These are phyloP conservation scores for Silene uniflora DNA, from an alignment of 148 eudicot species.

Conservation along the genomic window DNA sequence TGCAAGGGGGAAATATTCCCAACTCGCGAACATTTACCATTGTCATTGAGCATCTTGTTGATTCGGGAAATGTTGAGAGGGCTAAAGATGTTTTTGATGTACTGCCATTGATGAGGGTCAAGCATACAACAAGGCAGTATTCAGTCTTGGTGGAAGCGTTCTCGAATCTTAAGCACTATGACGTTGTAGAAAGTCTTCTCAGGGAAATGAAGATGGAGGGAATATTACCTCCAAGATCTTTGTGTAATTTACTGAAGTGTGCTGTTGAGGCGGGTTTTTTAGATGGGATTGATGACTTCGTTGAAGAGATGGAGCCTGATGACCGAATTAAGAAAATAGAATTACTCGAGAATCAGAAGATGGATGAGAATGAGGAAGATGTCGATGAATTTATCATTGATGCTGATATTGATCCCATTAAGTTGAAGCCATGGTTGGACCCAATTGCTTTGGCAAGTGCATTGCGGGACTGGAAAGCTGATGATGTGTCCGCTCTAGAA, in stretches of 20 bases:
- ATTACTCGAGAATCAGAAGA: constrained; percentile 22
- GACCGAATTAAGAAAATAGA: constrained; percentile 52
- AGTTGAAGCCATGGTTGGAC: constrained; percentile 87
- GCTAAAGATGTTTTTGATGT: constrained; percentile 51
- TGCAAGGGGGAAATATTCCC: constrained; percentile 64
- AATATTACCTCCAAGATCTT: constrained; percentile 62
- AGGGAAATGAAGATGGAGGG: too few species aligned
- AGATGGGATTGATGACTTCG: constrained; percentile 44
- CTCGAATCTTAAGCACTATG: constrained; percentile 35
- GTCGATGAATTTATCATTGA: constrained; percentile 19
- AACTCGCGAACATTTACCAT: constrained; percentile 78
- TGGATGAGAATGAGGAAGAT: constrained; percentile 38
- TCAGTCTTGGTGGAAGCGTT: constrained; percentile 61
- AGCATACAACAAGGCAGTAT: too few species aligned
- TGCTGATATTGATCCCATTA: constrained; percentile 33
- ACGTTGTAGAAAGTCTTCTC: constrained; percentile 54
- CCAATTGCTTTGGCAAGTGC: constrained; percentile 84
- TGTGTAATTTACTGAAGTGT: constrained; percentile 48
- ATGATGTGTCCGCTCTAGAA: constrained; percentile 64
- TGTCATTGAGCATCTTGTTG: constrained; percentile 76
- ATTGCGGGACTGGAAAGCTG: constrained; percentile 55
- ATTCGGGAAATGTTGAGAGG: constrained; percentile 41
- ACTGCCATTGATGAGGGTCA: constrained; percentile 52
- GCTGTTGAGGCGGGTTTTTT: constrained; percentile 57
- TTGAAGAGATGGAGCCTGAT: constrained; percentile 66